Percentiles rank a stretch among this genome's conserved stretches.
Conservation (phyloP, 345 rosid genomes). For the Eucalyptus erythrocorys region DNA sequence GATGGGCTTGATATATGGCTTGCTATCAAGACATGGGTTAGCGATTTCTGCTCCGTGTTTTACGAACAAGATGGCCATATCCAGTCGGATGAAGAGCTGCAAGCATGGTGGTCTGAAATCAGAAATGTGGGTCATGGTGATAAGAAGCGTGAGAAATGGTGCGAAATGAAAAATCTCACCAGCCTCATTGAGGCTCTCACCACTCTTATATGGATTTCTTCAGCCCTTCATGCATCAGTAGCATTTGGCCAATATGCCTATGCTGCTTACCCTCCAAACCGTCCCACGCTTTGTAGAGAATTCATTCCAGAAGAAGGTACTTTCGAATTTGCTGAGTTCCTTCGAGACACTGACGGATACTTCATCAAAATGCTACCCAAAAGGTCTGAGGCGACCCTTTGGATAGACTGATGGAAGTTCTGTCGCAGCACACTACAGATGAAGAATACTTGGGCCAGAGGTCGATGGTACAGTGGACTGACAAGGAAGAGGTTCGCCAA, state of each 20-base stretch:
- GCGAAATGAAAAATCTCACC: constrained; percentile 12
- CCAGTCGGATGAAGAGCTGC: constrained; percentile 33
- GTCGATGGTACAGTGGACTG: constrained; percentile 18
- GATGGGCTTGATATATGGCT: constrained; percentile 55
- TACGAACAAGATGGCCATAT: constrained; percentile 32
- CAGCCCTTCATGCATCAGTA: constrained; percentile 50
- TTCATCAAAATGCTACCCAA: constrained; percentile 32
- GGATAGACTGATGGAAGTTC: constrained; percentile 28
- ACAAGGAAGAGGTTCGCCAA: constrained; percentile 11
- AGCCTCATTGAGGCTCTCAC: constrained; percentile 30
- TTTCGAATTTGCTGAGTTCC: constrained; percentile 14
- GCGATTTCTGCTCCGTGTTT: constrained; percentile 34
- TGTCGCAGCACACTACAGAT: constrained; percentile 38
- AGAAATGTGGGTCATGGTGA: constrained; percentile 43
- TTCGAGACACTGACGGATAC: constrained; percentile 30
- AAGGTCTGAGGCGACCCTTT: constrained; percentile 20
- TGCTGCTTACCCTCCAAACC: constrained; percentile 42
- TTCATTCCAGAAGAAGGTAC: constrained; percentile 45
- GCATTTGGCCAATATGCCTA: constrained; percentile 52
- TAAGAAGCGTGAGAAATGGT: constrained; percentile 32
- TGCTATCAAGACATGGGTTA: constrained; percentile 42
- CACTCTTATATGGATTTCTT: constrained; percentile 48
- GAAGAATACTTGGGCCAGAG: constrained; percentile 47
- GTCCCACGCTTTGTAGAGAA: constrained; percentile 27
- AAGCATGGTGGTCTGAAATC: constrained; percentile 60